A percentile compares a stretch with the other conserved stretches of the same genome.
Conservation (phyloP, 352 stramenopile genomes). For the Globisporangium camurandrum region DNA sequence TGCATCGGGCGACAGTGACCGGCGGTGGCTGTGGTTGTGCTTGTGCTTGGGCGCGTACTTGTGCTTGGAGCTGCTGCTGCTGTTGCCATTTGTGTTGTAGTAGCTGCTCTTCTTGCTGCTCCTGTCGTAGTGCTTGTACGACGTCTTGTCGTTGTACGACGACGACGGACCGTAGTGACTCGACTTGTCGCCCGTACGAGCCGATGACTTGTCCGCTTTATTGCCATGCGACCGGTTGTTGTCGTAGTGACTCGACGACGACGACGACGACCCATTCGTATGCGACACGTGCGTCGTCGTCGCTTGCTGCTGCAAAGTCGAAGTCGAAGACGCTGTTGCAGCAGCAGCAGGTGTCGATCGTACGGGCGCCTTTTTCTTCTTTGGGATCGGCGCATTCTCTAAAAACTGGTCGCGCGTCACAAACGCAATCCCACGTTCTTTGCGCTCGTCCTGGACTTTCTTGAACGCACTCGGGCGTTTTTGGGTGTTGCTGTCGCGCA, state of each 20-base stretch:
- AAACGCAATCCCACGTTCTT: conserved; percentile 27
- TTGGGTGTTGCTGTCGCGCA: conserved; percentile 19
- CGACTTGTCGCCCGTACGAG: conserved; percentile 12
- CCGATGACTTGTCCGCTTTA: conserved; percentile 6
- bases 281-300: too few species aligned
- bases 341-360: neutral
- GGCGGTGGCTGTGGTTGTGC: conserved; percentile 6
- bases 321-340: neutral
- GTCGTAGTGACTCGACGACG: too few species aligned
- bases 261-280: neutral
- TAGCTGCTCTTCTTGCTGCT: conserved; percentile 1
- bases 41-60: conserved; percentile 20
- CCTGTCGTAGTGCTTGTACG: neutral
- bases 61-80: conserved; percentile 12
- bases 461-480: conserved; percentile 53
- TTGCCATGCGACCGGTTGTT: conserved; percentile 8
- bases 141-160: conserved; percentile 5
- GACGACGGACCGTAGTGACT: conserved; percentile 31
- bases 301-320: conserved; percentile 2
- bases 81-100: conserved; percentile 8
- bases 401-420: conserved; percentile 33
- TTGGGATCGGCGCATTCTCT: conserved; percentile 47
- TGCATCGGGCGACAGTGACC: neutral
- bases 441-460: conserved; percentile 39
- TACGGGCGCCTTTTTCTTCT: conserved; percentile 16